These are phyloP conservation scores for Musa itinerans DNA, from an alignment of 176 grass and related monocot genomes.

Conservation along the genomic window DNA sequence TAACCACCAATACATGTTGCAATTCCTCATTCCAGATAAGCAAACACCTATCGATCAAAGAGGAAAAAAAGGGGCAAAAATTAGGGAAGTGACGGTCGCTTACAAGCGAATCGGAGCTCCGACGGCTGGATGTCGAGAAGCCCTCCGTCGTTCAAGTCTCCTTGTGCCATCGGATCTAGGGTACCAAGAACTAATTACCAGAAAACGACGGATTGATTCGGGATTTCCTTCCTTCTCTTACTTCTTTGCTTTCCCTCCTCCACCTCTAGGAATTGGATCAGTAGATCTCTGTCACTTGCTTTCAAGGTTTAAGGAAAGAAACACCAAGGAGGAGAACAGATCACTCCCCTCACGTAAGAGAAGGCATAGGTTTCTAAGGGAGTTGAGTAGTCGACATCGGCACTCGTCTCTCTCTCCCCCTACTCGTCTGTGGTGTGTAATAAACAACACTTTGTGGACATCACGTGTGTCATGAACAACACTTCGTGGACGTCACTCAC, in stretches of 20 bases:
- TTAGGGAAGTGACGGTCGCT: conserved; percentile 10
- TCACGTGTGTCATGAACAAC: background rate
- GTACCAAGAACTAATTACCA: background rate
- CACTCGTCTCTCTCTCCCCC: background rate
- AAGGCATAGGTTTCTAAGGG: no score
- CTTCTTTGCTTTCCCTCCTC: background rate
- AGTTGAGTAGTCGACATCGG: no score
- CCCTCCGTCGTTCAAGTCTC: conserved; percentile 20
- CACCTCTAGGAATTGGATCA: background rate
- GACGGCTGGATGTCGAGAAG: conserved; percentile 81
- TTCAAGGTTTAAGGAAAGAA: background rate
- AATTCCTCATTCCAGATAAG: no score
- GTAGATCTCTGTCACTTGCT: background rate
- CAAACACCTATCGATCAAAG: background rate
- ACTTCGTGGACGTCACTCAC: no score
- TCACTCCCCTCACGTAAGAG: background rate
- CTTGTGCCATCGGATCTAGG: background rate
- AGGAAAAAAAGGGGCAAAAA: no score
- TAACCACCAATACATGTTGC: no score
- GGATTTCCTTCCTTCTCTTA: background rate
- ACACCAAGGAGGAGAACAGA: background rate
- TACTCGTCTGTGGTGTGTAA: background rate
- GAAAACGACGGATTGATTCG: background rate
- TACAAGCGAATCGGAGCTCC: conserved; percentile 83
- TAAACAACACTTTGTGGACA: no score